Evolutionary conservation across 768 basidiomycete species (phyloP).

Genomic region (Collybia nuda): DNA sequence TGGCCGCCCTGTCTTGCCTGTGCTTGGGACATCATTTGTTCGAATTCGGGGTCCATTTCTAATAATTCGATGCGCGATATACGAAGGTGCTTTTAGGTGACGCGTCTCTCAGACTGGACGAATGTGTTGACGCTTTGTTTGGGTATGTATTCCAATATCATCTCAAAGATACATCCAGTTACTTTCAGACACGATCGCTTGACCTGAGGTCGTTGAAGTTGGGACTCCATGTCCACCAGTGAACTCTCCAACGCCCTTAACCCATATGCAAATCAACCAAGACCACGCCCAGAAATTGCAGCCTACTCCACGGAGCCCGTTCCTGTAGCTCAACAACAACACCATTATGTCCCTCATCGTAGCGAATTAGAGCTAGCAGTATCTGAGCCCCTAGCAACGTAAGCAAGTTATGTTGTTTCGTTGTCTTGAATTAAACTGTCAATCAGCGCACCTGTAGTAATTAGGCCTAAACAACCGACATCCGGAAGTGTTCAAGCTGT

Average conservation of each 20-base stretch:
- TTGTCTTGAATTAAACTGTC: background rate
- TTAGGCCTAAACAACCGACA: constrained; percentile 28
- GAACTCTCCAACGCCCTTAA: constrained; percentile 82
- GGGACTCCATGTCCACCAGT: constrained; percentile 55
- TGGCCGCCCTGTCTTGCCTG: constrained; percentile 42
- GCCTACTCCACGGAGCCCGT: constrained; percentile 22
- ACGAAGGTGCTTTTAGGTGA: constrained; percentile 28
- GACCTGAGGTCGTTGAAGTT: constrained; percentile 4
- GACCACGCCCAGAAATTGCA: constrained; percentile 23
- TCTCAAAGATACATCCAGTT: constrained; percentile 6
- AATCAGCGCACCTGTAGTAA: constrained; percentile 9
- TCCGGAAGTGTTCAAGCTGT: constrained; percentile 43
- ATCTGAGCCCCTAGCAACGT: constrained; percentile 41
- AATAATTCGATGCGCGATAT: constrained; percentile 4
- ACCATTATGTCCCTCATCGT: constrained; percentile 51
- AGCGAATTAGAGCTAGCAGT: constrained; percentile 69
- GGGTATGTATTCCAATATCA: constrained; percentile 23
- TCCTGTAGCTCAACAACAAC: constrained; percentile 21
- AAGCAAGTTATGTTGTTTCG: constrained; percentile 15
- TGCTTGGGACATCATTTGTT: constrained; percentile 48
- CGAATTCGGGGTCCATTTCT: constrained; percentile 49
- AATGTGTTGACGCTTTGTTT: constrained; percentile 24
- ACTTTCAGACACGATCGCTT: background rate
- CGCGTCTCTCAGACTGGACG: constrained; percentile 39
- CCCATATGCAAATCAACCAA: constrained; percentile 53